Evolutionary conservation across 2,329 filamentous ascomycete species (phyloP), one percentile per base, ranked within the genome.

Genomic region (Verticillium nonalfalfae): DNA sequence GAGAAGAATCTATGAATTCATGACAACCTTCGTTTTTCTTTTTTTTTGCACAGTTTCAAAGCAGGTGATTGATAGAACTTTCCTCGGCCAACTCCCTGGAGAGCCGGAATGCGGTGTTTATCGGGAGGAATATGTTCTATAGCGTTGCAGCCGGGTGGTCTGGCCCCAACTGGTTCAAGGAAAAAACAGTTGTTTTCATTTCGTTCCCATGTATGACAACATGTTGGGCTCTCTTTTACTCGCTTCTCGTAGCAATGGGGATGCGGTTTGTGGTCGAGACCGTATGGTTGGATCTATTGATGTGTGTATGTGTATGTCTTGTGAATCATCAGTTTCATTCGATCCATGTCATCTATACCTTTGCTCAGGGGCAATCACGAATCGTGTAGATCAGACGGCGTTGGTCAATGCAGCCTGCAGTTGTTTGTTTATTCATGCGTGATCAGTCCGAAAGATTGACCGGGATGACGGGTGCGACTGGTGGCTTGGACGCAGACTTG

Each of bases 261-360:
- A 65, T 59, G 62, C 60, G 63, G 62, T 62, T 65, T 65, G 63
- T 62, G 59, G 62, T 60, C 57, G 15, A 31, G n/a, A 26, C 57
- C 39, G 18, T 18, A 9, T 26, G 45, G 18, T 10, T 52, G 21
- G 18, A 52, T 18, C 11, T 45, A n/a, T n/a, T 26, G 18, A 52
- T 52, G 45, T 26, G 40, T 21, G 18, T 52, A 18, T 21, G 39
- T 40, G 39, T 6, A 40, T 40, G n/a, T 26, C 9, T 52, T 31
- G 26, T 31, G 39, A 45, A 45, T 45, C 26, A n/a, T 45, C 39
- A 9, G 21, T 45, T 18, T 45, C 5, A 15, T n/a, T 45, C 39
- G 15, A n/a, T 18, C 10, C 3, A 45, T 45, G n/a, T 45, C 39
- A 18, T 45, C 9, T 5, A 31, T 5, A 31, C 26, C 26, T 31